phyloP scores from a whole-genome alignment of 495 filamentous ascomycete genomes.

The Penicillium desertorum region DNA sequence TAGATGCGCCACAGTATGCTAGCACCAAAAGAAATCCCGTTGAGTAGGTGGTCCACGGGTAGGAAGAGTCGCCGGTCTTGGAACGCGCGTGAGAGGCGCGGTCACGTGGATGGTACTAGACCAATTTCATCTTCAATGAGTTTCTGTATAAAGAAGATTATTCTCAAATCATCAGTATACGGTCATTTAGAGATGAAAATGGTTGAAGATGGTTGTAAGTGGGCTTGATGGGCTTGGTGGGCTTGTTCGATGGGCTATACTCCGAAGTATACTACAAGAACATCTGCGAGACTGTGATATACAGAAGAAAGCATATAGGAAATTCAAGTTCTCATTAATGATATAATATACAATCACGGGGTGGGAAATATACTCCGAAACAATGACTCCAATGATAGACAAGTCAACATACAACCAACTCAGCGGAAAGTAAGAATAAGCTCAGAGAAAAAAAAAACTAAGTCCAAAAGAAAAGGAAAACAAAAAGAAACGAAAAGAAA shows the following conservation, averaged over 20 bases:
- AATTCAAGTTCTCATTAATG: neutral
- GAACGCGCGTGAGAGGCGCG: slow-evolving; percentile 42
- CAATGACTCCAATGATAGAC: neutral
- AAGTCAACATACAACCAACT: neutral
- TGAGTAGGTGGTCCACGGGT: slow-evolving; percentile 1
- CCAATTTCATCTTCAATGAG: slow-evolving; percentile 2
- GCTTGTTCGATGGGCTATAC: neutral
- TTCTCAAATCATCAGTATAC: neutral
- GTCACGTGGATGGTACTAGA: slow-evolving; percentile 33
- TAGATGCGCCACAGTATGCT: slow-evolving; percentile 13
- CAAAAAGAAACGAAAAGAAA: neutral
- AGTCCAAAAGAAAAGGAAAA: neutral
- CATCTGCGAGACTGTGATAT: neutral
- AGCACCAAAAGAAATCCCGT: slow-evolving; percentile 8
- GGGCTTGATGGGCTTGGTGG: neutral
- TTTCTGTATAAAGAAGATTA: neutral
- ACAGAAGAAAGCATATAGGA: neutral
- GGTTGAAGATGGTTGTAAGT: neutral
- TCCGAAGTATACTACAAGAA: neutral
- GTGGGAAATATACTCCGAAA: neutral
- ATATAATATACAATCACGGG: neutral
- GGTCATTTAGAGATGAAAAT: neutral
- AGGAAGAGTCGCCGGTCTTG: slow-evolving; percentile 19
- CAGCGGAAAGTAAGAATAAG: neutral
- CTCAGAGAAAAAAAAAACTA: neutral